A percentile compares a stretch with the other conserved stretches of the same genome.
Evolutionary conservation across 345 rosid genomes (phyloP).

Genomic region (Populus pruinosa): DNA sequence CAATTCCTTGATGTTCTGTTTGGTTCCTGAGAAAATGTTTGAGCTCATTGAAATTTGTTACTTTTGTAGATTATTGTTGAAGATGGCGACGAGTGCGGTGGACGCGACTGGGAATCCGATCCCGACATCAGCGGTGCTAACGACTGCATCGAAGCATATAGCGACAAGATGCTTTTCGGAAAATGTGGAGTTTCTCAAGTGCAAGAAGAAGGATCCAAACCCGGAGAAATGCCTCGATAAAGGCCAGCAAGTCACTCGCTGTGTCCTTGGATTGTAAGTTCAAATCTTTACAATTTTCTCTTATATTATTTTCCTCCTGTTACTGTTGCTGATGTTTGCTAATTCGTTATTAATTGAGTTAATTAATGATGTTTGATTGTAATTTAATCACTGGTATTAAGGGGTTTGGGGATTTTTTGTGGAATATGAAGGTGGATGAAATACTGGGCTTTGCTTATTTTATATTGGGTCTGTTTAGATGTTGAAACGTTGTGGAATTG

Average conservation of each 20-base stretch:
- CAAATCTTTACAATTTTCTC: background rate
- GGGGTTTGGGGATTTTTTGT: background rate
- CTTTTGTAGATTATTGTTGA: constrained; percentile 2
- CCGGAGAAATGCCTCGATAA: constrained; percentile 98
- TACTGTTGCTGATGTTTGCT: background rate
- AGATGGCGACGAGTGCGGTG: constrained; percentile 62
- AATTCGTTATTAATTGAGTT: background rate
- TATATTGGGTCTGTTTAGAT: background rate
- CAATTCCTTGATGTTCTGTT: background rate
- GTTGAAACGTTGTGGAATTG: background rate
- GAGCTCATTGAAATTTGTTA: background rate
- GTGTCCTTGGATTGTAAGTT: constrained; percentile 83
- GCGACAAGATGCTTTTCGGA: constrained; percentile 58
- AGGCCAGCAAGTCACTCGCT: constrained; percentile 92
- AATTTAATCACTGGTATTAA: background rate
- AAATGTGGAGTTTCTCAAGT: constrained; percentile 85
- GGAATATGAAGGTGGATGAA: background rate
- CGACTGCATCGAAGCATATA: constrained; percentile 85
- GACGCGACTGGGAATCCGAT: constrained; percentile 76
- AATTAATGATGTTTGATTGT: background rate
- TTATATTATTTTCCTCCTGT: background rate
- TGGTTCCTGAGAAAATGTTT: constrained; percentile 9
- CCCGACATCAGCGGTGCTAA: constrained; percentile 91
- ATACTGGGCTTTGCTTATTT: background rate
- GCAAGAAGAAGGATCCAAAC: constrained; percentile 95